Base-by-base conservation (phyloP, 2,329 filamentous ascomycete species). In the Raffaelea albimanens region DNA sequence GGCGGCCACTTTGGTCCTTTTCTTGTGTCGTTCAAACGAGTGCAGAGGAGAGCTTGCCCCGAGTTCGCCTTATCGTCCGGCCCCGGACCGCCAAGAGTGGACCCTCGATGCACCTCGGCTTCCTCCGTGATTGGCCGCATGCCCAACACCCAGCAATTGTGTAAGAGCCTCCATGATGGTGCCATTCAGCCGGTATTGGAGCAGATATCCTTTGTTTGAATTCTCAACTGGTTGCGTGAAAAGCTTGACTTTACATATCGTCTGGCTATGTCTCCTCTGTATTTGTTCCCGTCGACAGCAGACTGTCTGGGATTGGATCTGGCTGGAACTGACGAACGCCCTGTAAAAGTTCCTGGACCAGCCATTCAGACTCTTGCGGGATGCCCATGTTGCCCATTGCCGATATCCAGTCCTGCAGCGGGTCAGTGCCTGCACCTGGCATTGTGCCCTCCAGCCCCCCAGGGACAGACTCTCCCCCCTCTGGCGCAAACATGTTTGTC, bases 111-210 rank as follows among this genome's bases (percentile, higher is more conserved):
- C 22, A 40, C 38, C 18, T 18, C 25, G 25, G 41, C 18, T 33
- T 43, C 25, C 31, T 14, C 41, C 41, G 41, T 43, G 41, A 43
- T 14, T 43, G 41, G 41, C 20, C 60, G 13, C 13, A 29, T 7
- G 13, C 7, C 25, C 25, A 29, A 29, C n/a, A n/a, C n/a, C n/a
- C n/a, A n/a, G n/a, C n/a, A n/a, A n/a, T n/a, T n/a, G n/a, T n/a
- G n/a, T n/a, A n/a, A n/a, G n/a, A n/a, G n/a, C n/a, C n/a, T n/a
- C n/a, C n/a, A n/a, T n/a, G n/a, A n/a, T n/a, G n/a, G n/a, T n/a
- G n/a, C n/a, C n/a, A n/a, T n/a, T n/a, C n/a, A n/a, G n/a, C n/a
- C n/a, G n/a, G n/a, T n/a, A n/a, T n/a, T n/a, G n/a, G n/a, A n/a
- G n/a, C n/a, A n/a, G n/a, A n/a, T n/a, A n/a, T n/a, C n/a, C n/a